Conservation (phyloP, 345 rosid species). For the Leavenworthia alabamica region DNA sequence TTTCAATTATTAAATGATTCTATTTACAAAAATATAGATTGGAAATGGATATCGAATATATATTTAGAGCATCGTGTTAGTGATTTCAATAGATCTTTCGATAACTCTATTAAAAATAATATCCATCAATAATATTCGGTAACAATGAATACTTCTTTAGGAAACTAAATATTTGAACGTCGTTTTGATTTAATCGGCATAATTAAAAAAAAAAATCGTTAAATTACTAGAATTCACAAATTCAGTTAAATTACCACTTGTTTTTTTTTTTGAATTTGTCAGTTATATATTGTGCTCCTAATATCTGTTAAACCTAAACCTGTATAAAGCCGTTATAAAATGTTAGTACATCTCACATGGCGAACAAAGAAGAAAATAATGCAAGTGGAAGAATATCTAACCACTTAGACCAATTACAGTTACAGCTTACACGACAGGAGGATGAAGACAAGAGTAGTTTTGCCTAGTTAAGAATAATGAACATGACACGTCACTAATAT, state of each 20-base stretch:
- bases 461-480: conserved; percentile 5
- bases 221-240: neutral
- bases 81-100: neutral
- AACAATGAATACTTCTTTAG: neutral
- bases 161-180: neutral
- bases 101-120: too few relatives aligned
- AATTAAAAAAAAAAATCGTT: neutral
- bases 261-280: neutral
- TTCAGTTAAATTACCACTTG: neutral
- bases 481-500: neutral
- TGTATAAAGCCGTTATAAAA: neutral
- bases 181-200: neutral
- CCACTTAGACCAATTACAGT: conserved; percentile 10
- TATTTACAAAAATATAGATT: neutral
- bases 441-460: conserved; percentile 21
- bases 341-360: neutral
- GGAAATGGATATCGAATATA: neutral
- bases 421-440: conserved; percentile 11
- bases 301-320: neutral
- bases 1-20: neutral
- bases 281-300: too few relatives aligned
- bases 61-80: neutral
- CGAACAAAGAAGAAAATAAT: neutral
- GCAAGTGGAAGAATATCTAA: conserved; percentile 24
- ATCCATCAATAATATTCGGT: too few relatives aligned